These are phyloP conservation scores for Stagonosporopsis vannaccii DNA, from an alignment of 2,329 filamentous ascomycete genomes.

Conservation along the genomic window DNA sequence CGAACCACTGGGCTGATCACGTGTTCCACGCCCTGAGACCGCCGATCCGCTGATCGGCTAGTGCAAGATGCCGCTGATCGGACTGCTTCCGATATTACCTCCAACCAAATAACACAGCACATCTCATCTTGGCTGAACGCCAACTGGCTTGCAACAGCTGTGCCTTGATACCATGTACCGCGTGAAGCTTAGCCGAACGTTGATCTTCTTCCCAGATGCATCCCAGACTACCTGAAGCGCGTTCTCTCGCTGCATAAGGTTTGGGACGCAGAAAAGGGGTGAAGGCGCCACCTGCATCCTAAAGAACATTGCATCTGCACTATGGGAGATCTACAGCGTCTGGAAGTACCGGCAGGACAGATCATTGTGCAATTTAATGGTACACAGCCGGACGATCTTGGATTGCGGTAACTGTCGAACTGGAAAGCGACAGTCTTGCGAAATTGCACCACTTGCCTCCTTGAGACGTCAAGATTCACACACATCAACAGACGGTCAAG, in stretches of 20 bases:
- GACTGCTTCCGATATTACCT: background rate
- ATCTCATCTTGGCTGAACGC: slow-evolving; percentile 1
- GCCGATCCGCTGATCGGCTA: background rate
- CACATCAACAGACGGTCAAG: background rate
- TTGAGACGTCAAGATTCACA: background rate
- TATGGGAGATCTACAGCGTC: slow-evolving; percentile 1
- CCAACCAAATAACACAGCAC: background rate
- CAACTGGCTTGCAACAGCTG: background rate
- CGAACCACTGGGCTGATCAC: too few relatives aligned
- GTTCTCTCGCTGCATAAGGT: background rate
- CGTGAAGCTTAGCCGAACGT: background rate
- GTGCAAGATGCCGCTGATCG: background rate
- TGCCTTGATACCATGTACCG: background rate
- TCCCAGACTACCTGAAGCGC: background rate
- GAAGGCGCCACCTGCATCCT: background rate
- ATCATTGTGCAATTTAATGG: background rate
- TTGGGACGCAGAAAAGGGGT: background rate
- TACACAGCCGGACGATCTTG: background rate
- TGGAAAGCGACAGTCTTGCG: background rate
- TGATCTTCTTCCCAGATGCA: background rate
- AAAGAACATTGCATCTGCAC: background rate
- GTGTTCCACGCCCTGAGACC: background rate
- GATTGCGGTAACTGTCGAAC: background rate
- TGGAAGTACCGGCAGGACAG: background rate
- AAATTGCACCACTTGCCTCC: background rate